These are phyloP conservation scores for Remersonia thermophila DNA, from an alignment of 2,329 filamentous ascomycete species.

Conservation along the genomic window DNA sequence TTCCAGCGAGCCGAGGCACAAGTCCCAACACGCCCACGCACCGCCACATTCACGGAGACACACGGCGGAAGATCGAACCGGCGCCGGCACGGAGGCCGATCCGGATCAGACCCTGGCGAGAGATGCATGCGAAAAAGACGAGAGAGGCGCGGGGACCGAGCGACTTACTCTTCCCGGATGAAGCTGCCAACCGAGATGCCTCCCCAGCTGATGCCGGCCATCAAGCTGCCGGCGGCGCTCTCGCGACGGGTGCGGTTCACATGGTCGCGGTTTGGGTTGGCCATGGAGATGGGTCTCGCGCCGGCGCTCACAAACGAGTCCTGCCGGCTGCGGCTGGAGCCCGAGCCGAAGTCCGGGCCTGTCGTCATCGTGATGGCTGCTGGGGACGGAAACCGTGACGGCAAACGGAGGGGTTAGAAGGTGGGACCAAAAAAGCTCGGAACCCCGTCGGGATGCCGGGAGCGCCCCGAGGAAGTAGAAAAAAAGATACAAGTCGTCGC, in stretches of 20 bases:
- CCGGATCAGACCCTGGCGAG: no score
- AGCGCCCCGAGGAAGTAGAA: neutral
- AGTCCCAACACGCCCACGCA: no score
- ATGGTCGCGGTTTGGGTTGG: conserved; percentile 49
- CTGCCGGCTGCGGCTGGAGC: conserved; percentile 46
- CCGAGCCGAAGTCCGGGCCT: conserved; percentile 45
- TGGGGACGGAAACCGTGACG: conserved; percentile 18
- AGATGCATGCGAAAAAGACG: conserved; percentile 8
- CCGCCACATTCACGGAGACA: neutral
- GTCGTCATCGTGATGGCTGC: conserved; percentile 41
- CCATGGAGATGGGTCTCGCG: conserved; percentile 55
- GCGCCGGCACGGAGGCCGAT: no score
- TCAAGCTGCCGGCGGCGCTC: conserved; percentile 50
- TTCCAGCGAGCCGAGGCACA: no score
- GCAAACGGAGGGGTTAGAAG: no score
- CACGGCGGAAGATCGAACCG: no score
- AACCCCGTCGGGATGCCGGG: conserved; percentile 12
- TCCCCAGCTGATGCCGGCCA: conserved; percentile 91
- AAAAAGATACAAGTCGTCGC: no score
- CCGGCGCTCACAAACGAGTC: conserved; percentile 55
- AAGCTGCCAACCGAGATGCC: conserved; percentile 93
- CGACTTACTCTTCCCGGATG: conserved; percentile 89
- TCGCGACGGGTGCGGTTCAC: conserved; percentile 47
- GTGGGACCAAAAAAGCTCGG: no score
- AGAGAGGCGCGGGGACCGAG: conserved; percentile 1